These are phyloP conservation scores for Aspergillus carlsbadensis DNA, from an alignment of 495 filamentous ascomycete genomes.

Conservation along the genomic window DNA sequence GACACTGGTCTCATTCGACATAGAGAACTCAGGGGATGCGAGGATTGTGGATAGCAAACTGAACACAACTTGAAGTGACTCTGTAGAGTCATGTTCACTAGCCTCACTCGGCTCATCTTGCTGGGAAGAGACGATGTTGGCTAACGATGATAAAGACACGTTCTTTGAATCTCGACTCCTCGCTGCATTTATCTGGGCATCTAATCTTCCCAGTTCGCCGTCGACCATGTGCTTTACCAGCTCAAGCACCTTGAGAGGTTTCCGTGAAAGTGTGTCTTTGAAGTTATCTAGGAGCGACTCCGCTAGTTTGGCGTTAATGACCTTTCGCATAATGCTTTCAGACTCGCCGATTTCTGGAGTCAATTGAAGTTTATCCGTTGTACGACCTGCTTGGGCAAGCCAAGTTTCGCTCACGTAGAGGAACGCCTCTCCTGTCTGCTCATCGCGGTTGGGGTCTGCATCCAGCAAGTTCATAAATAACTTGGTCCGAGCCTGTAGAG, in stretches of 20 bases:
- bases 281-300: slow-evolving; percentile 66
- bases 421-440: slow-evolving; percentile 61
- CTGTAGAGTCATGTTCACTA: slow-evolving; percentile 45
- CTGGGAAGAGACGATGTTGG: slow-evolving; percentile 32
- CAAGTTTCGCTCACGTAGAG: slow-evolving; percentile 62
- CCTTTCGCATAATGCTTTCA: slow-evolving; percentile 41
- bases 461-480: slow-evolving; percentile 55
- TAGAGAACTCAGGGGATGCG: slow-evolving; percentile 60
- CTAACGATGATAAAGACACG: slow-evolving; percentile 39
- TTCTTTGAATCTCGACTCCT: slow-evolving; percentile 14
- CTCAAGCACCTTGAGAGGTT: slow-evolving; percentile 60
- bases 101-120: slow-evolving; percentile 10
- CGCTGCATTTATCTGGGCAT: slow-evolving; percentile 1
- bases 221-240: slow-evolving; percentile 60
- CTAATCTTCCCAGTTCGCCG: slow-evolving; percentile 28
- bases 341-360: slow-evolving; percentile 30
- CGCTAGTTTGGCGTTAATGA: slow-evolving; percentile 62
- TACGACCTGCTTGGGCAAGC: slow-evolving; percentile 38
- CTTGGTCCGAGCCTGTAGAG: slow-evolving; percentile 40
- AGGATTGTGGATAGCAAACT: slow-evolving; percentile 67
- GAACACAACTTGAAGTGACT: slow-evolving; percentile 57
- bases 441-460: slow-evolving; percentile 51
- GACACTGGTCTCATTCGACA: slow-evolving; percentile 42
- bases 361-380: slow-evolving; percentile 25
- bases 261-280: slow-evolving; percentile 64